phyloP scores from a whole-genome alignment of 2,329 filamentous ascomycete genomes.

The Venturia pyrina region DNA sequence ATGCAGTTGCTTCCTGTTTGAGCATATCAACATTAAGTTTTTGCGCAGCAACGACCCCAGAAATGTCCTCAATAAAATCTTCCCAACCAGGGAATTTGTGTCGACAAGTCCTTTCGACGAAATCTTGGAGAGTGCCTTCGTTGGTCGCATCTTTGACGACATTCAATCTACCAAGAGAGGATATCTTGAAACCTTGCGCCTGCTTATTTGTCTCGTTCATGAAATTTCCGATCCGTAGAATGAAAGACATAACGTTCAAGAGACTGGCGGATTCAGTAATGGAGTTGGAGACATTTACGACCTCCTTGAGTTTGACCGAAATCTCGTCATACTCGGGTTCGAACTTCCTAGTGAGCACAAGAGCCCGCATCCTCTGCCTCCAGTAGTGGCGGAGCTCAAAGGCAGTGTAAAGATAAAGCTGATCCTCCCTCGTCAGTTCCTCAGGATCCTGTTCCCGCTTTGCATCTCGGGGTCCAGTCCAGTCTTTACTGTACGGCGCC shows the following conservation, averaged over 20 bases:
- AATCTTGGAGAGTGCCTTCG: conserved; percentile 86
- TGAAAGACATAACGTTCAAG: conserved; percentile 92
- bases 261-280: conserved; percentile 83
- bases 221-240: conserved; percentile 97
- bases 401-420: conserved; percentile 86
- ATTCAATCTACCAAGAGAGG: conserved; percentile 78
- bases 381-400: conserved; percentile 96
- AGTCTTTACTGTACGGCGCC: conserved; percentile 93
- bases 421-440: conserved; percentile 89
- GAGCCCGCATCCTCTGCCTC: conserved; percentile 92
- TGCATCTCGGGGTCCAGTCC: conserved; percentile 74
- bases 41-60: conserved; percentile 64
- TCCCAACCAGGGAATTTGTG: conserved; percentile 97
- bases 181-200: conserved; percentile 94
- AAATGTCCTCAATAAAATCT: conserved; percentile 74
- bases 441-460: conserved; percentile 73
- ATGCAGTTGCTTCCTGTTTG: conserved; percentile 74
- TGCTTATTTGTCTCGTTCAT: conserved; percentile 99
- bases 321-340: conserved; percentile 90
- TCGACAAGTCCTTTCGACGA: conserved; percentile 91
- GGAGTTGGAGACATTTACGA: conserved; percentile 82
- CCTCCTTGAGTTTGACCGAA: conserved; percentile 69
- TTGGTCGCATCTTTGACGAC: conserved; percentile 99
- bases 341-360: conserved; percentile 72
- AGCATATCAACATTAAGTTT: conserved; percentile 95